These are phyloP conservation scores for Monosporascus sp. DNA, from an alignment of 2,329 filamentous ascomycete genomes.

Conservation along the genomic window DNA sequence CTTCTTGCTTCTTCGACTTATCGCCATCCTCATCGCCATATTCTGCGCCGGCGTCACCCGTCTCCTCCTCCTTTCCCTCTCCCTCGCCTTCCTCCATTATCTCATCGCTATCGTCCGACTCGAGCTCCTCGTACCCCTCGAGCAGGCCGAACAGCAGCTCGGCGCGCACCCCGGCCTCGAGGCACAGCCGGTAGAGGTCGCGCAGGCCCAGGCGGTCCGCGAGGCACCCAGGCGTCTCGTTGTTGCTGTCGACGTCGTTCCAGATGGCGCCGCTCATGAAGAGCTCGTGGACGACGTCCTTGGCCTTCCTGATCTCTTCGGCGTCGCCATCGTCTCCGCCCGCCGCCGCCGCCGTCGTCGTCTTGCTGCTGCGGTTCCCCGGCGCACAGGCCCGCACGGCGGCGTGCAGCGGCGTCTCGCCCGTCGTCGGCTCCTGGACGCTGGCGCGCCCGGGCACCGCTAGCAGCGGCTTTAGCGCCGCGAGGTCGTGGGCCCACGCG, in stretches of 20 bases:
- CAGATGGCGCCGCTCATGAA: slow-evolving; percentile 89
- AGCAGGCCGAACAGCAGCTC: slow-evolving; percentile 80
- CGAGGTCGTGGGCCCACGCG: slow-evolving; percentile 57
- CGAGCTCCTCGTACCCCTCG: slow-evolving; percentile 73
- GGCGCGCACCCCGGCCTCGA: slow-evolving; percentile 85
- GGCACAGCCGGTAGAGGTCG: slow-evolving; percentile 73
- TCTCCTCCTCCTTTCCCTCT: slow-evolving; percentile 25
- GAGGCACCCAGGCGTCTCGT: slow-evolving; percentile 89
- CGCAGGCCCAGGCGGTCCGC: slow-evolving; percentile 64
- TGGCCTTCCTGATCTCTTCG: slow-evolving; percentile 52
- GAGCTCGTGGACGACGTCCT: slow-evolving; percentile 66
- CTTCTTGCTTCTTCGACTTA: slow-evolving; percentile 10
- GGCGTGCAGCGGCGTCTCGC: slow-evolving; percentile 83
- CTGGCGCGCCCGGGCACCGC: slow-evolving; percentile 60
- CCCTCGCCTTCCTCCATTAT: slow-evolving; percentile 35
- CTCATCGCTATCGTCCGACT: slow-evolving; percentile 45
- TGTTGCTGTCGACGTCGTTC: slow-evolving; percentile 85
- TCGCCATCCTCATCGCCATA: slow-evolving; percentile 24
- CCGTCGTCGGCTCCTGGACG: slow-evolving; percentile 77
- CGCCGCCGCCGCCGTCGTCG: neutral
- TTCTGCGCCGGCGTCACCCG: slow-evolving; percentile 16
- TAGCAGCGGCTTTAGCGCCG: slow-evolving; percentile 64
- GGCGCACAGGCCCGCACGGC: slow-evolving; percentile 72
- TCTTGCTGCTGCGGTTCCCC: slow-evolving; percentile 10
- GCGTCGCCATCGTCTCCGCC: slow-evolving; percentile 28